Base-by-base conservation (phyloP, 495 filamentous ascomycete genomes). In the Pseudevernia furfuracea region DNA sequence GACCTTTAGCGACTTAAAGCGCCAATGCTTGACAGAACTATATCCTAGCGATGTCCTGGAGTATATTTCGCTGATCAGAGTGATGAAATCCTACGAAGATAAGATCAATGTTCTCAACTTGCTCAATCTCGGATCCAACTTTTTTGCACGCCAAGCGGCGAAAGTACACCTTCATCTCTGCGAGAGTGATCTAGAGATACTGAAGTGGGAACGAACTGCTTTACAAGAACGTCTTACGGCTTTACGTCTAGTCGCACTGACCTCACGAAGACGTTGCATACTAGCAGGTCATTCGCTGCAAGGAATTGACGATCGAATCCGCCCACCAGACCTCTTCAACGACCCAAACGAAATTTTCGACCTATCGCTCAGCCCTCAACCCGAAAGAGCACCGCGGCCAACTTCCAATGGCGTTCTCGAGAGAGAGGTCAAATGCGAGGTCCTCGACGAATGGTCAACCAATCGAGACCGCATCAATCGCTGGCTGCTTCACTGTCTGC, bases 391-490 rank as follows among this genome's bases (percentile, higher is more conserved):
- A 30, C n/a, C 46, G 32, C 34, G 25, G 28, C 60, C 49, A 44
- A 30, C 32, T 15, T 39, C 49, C n/a, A 56, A 39, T n/a, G 37
- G n/a, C 15, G 23, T 43, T 21, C 49, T 62, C 4, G 48, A 38
- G 60, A 32, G 38, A 39, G 25, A 55, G 28, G 46, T 52, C 19
- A 37, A 53, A 17, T 41, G 49, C 19, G 46, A 32, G 0, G 53
- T 67, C 36, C 60, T 67, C 7, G 65, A 61, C 25, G 30, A 62
- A 14, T 67, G 60, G 65, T 41, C 60, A 28, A 57, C 39, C 52
- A 67, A 58, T 23, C 52, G 60, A 58, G 60, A 67, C 25, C 65
- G 65, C 30, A 56, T 63, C n/a, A 67, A 59, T 11, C 60, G 65
- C 55, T 67, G 60, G 60, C 44, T 63, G n/a, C 39, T 67, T n/a